Evolutionary conservation across 768 basidiomycete genomes (phyloP).

Genomic region (Podaxis sp.): DNA sequence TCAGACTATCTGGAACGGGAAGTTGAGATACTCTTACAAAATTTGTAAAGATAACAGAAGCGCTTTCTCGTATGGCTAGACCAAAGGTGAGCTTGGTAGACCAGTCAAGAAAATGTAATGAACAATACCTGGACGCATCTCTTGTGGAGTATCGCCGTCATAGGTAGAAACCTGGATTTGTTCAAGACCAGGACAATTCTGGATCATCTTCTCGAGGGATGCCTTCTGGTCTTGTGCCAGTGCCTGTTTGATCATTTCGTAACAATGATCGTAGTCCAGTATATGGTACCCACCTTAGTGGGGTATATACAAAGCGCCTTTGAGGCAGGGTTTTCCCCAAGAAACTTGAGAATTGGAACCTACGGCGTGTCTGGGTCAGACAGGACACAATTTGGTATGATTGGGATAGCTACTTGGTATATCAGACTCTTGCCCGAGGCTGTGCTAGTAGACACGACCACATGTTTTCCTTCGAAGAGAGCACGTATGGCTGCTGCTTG

Average conservation of each 20-base stretch:
- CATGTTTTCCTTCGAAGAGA: conserved; percentile 55
- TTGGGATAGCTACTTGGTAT: conserved; percentile 58
- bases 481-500: conserved; percentile 74
- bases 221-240: conserved; percentile 85
- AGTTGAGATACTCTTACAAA: conserved; percentile 51
- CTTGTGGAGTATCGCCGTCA: conserved; percentile 84
- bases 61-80: conserved; percentile 65
- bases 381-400: neutral
- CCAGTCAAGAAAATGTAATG: neutral
- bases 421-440: conserved; percentile 89
- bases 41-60: conserved; percentile 86
- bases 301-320: conserved; percentile 88
- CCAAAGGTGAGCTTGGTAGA: neutral
- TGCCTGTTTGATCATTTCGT: conserved; percentile 46
- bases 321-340: conserved; percentile 57
- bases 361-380: conserved; percentile 22
- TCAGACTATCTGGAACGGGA: neutral
- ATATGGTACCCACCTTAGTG: conserved; percentile 61
- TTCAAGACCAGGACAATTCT: conserved; percentile 57
- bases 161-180: conserved; percentile 73
- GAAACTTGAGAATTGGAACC: conserved; percentile 67
- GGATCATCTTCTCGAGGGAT: conserved; percentile 67
- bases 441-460: conserved; percentile 88
- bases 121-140: conserved; percentile 57
- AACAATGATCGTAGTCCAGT: neutral